A percentile compares a stretch with the other conserved stretches of the same genome.
Conservation (phyloP, 495 filamentous ascomycete species). For the Neurospora sp. region DNA sequence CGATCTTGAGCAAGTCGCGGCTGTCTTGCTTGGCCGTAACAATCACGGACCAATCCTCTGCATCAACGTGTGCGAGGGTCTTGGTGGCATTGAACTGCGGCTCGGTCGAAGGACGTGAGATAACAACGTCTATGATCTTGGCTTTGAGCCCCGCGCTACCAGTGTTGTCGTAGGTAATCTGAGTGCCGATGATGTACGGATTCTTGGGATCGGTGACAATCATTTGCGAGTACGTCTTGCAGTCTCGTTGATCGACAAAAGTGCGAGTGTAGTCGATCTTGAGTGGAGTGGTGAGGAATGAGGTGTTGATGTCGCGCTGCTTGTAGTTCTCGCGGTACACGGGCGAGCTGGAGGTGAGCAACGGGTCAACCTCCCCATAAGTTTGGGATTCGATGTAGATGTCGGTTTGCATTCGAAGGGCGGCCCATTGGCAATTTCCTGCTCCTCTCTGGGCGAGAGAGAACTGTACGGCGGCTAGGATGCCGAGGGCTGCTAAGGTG, state of each 20-base stretch:
- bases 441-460: background rate
- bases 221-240: constrained; percentile 40
- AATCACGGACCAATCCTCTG: constrained; percentile 20
- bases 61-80: constrained; percentile 13
- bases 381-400: background rate
- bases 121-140: background rate
- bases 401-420: background rate
- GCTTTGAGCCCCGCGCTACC: background rate
- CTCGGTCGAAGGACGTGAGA: background rate
- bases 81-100: constrained; percentile 20
- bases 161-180: constrained; percentile 26
- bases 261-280: constrained; percentile 39
- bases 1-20: constrained; percentile 11
- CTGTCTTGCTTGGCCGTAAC: constrained; percentile 10
- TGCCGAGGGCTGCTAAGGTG: background rate
- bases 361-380: background rate
- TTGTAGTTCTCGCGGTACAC: constrained; percentile 33
- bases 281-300: constrained; percentile 33
- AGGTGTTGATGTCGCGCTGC: constrained; percentile 22
- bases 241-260: constrained; percentile 36
- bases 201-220: constrained; percentile 30
- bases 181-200: constrained; percentile 42
- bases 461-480: background rate
- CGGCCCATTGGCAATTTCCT: background rate
- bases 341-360: background rate